Evolutionary conservation across 139 green algal genomes (phyloP).

Genomic region (Asterochloris erici): DNA sequence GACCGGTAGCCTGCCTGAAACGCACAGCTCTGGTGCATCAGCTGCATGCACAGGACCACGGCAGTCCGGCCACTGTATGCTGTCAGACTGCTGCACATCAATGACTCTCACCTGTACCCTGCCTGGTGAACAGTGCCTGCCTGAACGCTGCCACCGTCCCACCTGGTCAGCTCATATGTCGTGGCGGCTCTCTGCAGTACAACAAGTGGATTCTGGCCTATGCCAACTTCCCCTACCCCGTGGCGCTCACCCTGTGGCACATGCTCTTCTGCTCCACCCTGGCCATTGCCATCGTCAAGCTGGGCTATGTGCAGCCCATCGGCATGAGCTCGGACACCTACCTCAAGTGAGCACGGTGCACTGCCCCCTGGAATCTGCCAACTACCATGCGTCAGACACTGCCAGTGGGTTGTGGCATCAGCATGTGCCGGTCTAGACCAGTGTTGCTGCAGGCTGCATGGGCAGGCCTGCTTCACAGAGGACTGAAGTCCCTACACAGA

Average conservation of each 20-base stretch:
- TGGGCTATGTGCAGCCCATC: constrained; percentile 38
- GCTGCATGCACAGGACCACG: too few species aligned
- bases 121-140: too few species aligned
- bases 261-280: constrained; percentile 40
- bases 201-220: constrained; percentile 58
- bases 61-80: too few species aligned
- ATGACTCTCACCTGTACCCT: too few species aligned
- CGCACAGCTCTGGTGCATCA: too few species aligned
- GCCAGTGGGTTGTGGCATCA: background rate
- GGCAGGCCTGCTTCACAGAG: background rate
- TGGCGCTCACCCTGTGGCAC: constrained; percentile 49
- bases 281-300: constrained; percentile 28
- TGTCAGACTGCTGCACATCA: too few species aligned
- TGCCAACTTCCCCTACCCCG: constrained; percentile 49
- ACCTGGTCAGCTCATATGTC: too few species aligned
- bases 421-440: too few species aligned
- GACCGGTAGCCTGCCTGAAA: too few species aligned
- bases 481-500: too few species aligned
- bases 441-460: background rate
- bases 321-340: constrained; percentile 53
- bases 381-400: constrained; percentile 16
- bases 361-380: background rate
- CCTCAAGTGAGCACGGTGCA: constrained; percentile 35
- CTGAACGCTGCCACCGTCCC: too few species aligned
- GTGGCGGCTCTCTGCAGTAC: constrained; percentile 24